Base-by-base conservation (phyloP, 805 yeast species). In the Candida sonorensis region DNA sequence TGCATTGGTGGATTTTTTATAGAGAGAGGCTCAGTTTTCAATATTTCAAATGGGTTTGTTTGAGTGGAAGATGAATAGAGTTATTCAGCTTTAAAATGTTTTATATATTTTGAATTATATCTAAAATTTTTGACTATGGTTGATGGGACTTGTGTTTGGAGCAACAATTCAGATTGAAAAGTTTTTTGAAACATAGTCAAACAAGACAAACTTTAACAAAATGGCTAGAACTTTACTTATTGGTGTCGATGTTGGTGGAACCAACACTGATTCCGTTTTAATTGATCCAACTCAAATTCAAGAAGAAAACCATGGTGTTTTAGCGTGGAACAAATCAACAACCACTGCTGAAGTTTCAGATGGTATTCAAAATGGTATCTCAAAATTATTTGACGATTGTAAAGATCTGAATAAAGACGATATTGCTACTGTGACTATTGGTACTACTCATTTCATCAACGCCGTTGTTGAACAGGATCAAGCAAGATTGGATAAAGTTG, bases 201-300 rank as follows among this genome's bases (percentile, higher is more conserved):
- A n/a, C n/a, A n/a, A 19, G 21, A 8, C 24, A 22, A 7, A 22
- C 6, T 8, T 22, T 11, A n/a, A n/a, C 12, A 22, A 8, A 8
- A 22, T 22, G 24, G 24, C 24, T 10, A 22, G 24, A 22, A 22
- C 24, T 8, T 22, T 22, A 22, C 13, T 63, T 7, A 59, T 68
- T 22, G 75, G 74, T 16, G 64, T 69, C 13, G 75, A 69, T 44
- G 73, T 69, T 26, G 75, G 75, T 16, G 74, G 74, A 11, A 69
- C 74, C 23, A 67, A 67, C 51, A 66, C 73, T 1, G 74, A 69
- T 45, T 57, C 67, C 15, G 74, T 68, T 20, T 45, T 69, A 16
- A 36, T 68, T 7, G 65, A 67, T 32, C 67, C 72, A 1, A 28
- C 51, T 5, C 26, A 33, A 7, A 35, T 54, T n/a, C 23, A 34